Evolutionary conservation across 306 rosid species (phyloP).

Genomic region (Prunus fruticosa): DNA sequence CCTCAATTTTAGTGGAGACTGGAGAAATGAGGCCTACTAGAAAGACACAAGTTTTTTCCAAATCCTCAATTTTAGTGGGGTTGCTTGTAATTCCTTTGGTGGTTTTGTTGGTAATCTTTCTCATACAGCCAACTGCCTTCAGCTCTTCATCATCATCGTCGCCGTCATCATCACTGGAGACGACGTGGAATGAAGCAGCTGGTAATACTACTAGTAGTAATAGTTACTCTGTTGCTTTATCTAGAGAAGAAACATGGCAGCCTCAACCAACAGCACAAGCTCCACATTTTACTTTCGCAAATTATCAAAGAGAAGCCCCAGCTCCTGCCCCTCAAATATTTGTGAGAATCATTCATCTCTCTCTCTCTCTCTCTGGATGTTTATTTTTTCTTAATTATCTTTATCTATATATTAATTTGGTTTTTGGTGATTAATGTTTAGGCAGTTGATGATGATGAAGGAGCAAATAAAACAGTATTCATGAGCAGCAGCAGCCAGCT

Average conservation of each 20-base stretch:
- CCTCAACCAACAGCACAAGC: neutral
- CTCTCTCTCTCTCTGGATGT: no score
- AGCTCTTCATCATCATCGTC: neutral
- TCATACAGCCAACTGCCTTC: neutral
- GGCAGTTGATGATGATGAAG: no score
- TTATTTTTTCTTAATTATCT: no score
- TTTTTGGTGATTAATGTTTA: no score
- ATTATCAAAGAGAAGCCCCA: neutral
- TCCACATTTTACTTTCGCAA: neutral
- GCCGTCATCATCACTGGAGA: neutral
- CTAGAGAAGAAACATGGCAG: neutral
- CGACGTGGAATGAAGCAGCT: neutral
- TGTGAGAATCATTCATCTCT: no score
- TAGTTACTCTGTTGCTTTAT: neutral
- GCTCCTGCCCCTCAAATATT: neutral
- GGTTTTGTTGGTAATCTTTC: neutral
- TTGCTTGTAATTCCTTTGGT: neutral
- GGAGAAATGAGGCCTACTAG: neutral
- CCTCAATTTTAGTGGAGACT: no score
- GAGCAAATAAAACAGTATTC: no score
- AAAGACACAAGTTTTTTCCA: neutral
- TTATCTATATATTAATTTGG: neutral
- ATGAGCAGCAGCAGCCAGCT: constrained; percentile 8
- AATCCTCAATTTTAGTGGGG: neutral
- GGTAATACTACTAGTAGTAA: neutral